Base-by-base conservation (phyloP, 768 basidiomycete species). In the Suillus variegatus region DNA sequence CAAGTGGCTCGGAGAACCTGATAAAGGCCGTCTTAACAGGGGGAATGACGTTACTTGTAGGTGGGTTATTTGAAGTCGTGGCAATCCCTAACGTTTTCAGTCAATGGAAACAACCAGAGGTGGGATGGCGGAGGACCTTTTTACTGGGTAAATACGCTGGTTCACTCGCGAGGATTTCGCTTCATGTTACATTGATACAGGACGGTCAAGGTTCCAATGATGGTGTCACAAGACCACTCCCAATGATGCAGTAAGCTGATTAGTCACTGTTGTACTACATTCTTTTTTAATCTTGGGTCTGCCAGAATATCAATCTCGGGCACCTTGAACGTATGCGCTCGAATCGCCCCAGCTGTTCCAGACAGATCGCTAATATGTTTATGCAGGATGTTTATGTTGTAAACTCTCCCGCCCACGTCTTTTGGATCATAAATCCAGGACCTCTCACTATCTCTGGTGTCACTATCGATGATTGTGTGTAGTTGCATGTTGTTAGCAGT, bases 391-490 rank as follows among this genome's bases (percentile, higher is more conserved):
- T 80, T n/a, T 69, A 76, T 16, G 74, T 81, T 9, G 52, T 79
- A 36, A 83, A 84, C 69, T 76, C 79, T 10, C 83, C 84, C 9
- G 69, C 69, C n/a, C 76, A 74, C 6, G 67, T 66, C 52, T 76
- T 79, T 68, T 60, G 75, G 38, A 66, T 82, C 51, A 66, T 56
- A 22, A 77, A 76, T 70, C 36, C 58, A 47, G 75, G 68, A 14
- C 58, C 72, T 0, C 61, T 79, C 76, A 70, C 80, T 18, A 83
- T 91, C 71, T 79, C 81, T 2, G 72, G 76, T 46, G 72, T 85
- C 32, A 81, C 71, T 20, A 80, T 90, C 63, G 87, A 90, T 66
- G 79, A 90, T 66, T 86, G 88, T 89, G 57, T 67, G 83, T 70
- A 6, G 13, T 36, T 5, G 16, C n/a, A 18, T 58, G 28, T 57